Evolutionary conservation across 2,329 filamentous ascomycete genomes (phyloP).

Genomic region (Chrysoporthe puriensis): DNA sequence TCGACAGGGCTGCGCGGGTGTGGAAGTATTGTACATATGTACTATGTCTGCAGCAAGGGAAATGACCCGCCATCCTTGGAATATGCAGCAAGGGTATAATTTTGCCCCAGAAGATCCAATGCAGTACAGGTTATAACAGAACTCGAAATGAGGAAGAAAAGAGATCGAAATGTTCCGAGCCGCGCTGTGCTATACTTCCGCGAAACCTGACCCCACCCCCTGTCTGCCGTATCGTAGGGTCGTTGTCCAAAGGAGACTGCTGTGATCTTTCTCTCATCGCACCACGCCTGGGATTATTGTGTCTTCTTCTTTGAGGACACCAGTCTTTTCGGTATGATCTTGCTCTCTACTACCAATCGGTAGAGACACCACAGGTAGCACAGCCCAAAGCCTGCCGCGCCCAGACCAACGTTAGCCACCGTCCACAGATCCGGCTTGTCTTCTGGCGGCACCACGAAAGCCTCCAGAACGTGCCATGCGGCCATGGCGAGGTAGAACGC

Average conservation of each 20-base stretch:
- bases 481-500: slow-evolving; percentile 78
- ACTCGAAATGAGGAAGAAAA: not conserved
- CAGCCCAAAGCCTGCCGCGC: slow-evolving; percentile 80
- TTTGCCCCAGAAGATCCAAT: slow-evolving; percentile 3
- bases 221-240: slow-evolving; percentile 12
- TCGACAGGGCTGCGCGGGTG: not conserved
- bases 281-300: slow-evolving; percentile 38
- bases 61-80: not conserved
- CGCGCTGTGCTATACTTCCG: slow-evolving; percentile 23
- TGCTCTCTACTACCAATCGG: slow-evolving; percentile 65
- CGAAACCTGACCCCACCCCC: not conserved
- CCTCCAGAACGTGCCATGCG: slow-evolving; percentile 79
- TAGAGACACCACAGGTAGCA: slow-evolving; percentile 92
- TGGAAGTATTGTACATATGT: not conserved
- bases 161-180: slow-evolving; percentile 13
- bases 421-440: slow-evolving; percentile 94
- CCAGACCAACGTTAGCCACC: slow-evolving; percentile 85
- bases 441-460: slow-evolving; percentile 66
- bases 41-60: not conserved
- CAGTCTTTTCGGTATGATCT: slow-evolving; percentile 45
- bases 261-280: not conserved
- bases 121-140: not conserved
- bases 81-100: slow-evolving; percentile 11
- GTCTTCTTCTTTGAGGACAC: slow-evolving; percentile 38
- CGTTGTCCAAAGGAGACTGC: not conserved